Evolutionary conservation across 1,139 yeast genomes (phyloP).

Genomic region (Scheffersomyces stambukii): DNA sequence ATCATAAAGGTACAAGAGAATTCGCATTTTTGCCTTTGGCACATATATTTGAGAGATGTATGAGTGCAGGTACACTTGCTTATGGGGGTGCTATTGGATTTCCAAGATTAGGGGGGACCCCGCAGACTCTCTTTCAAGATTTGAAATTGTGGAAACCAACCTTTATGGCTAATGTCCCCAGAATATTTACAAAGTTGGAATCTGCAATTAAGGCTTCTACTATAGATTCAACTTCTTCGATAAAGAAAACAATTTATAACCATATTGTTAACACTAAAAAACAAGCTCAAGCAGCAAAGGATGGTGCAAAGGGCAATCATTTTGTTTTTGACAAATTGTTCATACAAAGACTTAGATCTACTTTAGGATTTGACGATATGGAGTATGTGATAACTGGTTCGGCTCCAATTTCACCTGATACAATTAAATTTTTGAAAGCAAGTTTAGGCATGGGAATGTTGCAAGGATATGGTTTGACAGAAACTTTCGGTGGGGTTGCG

Average conservation of each 20-base stretch:
- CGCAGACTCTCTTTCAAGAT: slow-evolving; percentile 51
- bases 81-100: slow-evolving; percentile 41
- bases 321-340: slow-evolving; percentile 46
- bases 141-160: slow-evolving; percentile 52
- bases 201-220: slow-evolving; percentile 43
- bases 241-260: slow-evolving; percentile 15
- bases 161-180: slow-evolving; percentile 56
- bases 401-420: slow-evolving; percentile 67
- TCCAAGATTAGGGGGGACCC: slow-evolving; percentile 41
- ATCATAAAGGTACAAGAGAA: slow-evolving; percentile 13
- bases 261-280: slow-evolving; percentile 17
- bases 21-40: slow-evolving; percentile 31
- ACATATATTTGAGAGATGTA: slow-evolving; percentile 39
- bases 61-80: slow-evolving; percentile 23
- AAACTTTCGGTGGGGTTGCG: slow-evolving; percentile 63
- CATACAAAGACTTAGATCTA: slow-evolving; percentile 48
- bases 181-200: slow-evolving; percentile 62
- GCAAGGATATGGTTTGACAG: slow-evolving; percentile 81
- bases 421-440: slow-evolving; percentile 59
- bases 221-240: slow-evolving; percentile 15
- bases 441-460: slow-evolving; percentile 53
- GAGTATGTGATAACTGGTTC: slow-evolving; percentile 54
- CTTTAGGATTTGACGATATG: slow-evolving; percentile 55
- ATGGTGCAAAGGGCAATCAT: slow-evolving; percentile 23
- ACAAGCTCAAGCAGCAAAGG: slow-evolving; percentile 14